Percentiles rank a stretch among this genome's conserved stretches.
Conservation (phyloP, 139 green algal genomes). For the Picochlorum sp. region DNA sequence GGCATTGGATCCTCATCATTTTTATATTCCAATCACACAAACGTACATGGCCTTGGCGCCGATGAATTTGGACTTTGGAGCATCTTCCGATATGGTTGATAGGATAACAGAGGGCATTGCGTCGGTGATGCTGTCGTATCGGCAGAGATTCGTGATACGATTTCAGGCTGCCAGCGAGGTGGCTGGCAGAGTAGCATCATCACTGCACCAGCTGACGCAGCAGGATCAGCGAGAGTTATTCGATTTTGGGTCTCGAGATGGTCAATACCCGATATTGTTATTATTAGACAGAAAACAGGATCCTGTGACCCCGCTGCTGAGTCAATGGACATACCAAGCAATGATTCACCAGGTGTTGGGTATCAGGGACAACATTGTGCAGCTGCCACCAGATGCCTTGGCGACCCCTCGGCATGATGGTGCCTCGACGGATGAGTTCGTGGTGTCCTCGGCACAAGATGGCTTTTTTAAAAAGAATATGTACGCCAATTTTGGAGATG, state of each 20-base stretch:
- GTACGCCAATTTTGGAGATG: conserved; percentile 74
- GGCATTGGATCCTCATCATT: conserved; percentile 71
- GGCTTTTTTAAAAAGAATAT: conserved; percentile 71
- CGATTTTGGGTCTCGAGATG: conserved; percentile 59
- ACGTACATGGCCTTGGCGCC: conserved; percentile 32
- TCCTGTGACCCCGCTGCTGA: conserved; percentile 80
- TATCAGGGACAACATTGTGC: conserved; percentile 37
- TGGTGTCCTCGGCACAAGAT: conserved; percentile 52
- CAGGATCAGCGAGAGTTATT: conserved; percentile 58
- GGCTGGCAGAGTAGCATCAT: conserved; percentile 55
- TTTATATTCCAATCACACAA: conserved; percentile 53
- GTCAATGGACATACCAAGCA: conserved; percentile 66
- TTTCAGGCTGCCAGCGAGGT: conserved; percentile 69
- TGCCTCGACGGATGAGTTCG: conserved; percentile 53
- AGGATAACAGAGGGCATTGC: conserved; percentile 73
- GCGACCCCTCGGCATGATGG: conserved; percentile 12
- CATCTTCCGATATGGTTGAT: conserved; percentile 33
- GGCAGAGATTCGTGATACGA: conserved; percentile 66
- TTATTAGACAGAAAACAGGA: conserved; percentile 79
- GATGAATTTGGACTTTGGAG: conserved; percentile 41
- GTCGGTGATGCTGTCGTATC: conserved; percentile 64
- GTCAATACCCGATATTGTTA: conserved; percentile 58
- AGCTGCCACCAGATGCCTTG: conserved; percentile 18
- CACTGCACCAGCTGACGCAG: conserved; percentile 54
- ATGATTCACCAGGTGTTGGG: conserved; percentile 91